phyloP scores from a whole-genome alignment of 129 eudicot genomes.

The Oenanthe sinensis region DNA sequence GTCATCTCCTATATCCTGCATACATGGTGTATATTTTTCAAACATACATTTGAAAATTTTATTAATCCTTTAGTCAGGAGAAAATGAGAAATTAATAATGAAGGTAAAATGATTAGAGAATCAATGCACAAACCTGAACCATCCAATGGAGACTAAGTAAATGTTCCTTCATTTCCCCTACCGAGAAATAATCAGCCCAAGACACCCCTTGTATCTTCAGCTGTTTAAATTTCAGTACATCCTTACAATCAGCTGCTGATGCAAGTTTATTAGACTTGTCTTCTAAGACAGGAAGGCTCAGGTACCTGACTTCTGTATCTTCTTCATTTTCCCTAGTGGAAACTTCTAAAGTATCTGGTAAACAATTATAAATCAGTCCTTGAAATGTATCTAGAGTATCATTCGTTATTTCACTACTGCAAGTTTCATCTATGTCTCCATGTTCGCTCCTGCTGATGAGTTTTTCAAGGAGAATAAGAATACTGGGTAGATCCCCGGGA shows the following conservation, averaged over 20 bases:
- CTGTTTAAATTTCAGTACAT: conserved; percentile 22
- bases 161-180: conserved; percentile 53
- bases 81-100: background rate
- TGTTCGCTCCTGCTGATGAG: background rate
- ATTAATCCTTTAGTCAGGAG: background rate
- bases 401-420: conserved; percentile 15
- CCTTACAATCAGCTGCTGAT: conserved; percentile 14
- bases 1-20: conserved; percentile 32
- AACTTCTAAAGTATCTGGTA: conserved; percentile 16
- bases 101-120: background rate
- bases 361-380: conserved; percentile 13
- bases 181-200: conserved; percentile 49
- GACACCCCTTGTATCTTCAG: conserved; percentile 27
- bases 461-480: conserved; percentile 15
- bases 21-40: background rate
- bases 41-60: background rate
- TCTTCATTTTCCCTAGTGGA: conserved; percentile 15
- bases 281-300: conserved; percentile 13
- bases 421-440: background rate
- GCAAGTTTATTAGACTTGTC: conserved; percentile 17
- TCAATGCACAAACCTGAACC: conserved; percentile 31
- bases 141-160: conserved; percentile 37
- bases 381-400: conserved; percentile 1
- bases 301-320: conserved; percentile 9
- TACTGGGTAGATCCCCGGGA: conserved; percentile 8